Conservation (phyloP, 192 early-diverging fungal genomes). For the Coemansia pectinata region DNA sequence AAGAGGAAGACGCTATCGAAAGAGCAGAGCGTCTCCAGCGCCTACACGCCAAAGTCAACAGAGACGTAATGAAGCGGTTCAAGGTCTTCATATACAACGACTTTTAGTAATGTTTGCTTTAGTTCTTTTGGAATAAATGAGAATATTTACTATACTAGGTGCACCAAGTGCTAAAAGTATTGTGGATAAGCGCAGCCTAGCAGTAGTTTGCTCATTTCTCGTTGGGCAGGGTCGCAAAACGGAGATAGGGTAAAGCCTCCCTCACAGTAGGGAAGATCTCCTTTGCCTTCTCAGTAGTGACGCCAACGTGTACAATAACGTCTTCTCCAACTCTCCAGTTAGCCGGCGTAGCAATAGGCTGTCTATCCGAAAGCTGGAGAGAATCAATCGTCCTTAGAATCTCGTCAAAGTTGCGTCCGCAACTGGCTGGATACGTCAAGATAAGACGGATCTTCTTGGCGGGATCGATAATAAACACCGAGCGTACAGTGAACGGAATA, state of each 20-base stretch:
- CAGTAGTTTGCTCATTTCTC: not conserved
- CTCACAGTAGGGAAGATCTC: constrained; percentile 81
- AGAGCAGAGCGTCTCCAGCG: not conserved
- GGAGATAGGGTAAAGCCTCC: constrained; percentile 84
- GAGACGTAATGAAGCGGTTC: not conserved
- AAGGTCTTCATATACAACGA: not conserved
- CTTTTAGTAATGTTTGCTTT: not conserved
- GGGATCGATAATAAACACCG: constrained; percentile 95
- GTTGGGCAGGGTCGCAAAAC: constrained; percentile 55
- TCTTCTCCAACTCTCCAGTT: constrained; percentile 88
- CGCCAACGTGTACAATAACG: constrained; percentile 88
- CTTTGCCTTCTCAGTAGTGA: constrained; percentile 81
- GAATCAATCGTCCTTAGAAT: constrained; percentile 92
- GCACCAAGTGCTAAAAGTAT: too few species aligned
- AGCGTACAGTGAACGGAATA: constrained; percentile 93
- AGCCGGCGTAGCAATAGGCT: constrained; percentile 91
- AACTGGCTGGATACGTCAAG: constrained; percentile 91
- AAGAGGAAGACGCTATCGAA: not conserved
- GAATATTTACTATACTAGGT: not conserved
- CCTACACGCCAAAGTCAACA: not conserved
- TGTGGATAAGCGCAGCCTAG: not conserved
- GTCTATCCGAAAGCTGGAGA: constrained; percentile 85
- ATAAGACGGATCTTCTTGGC: constrained; percentile 86
- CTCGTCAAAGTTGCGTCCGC: constrained; percentile 96
- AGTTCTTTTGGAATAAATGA: not conserved